Conservation (phyloP, 1,284 basidiomycete species). For the Papiliotrema fonsecae region DNA sequence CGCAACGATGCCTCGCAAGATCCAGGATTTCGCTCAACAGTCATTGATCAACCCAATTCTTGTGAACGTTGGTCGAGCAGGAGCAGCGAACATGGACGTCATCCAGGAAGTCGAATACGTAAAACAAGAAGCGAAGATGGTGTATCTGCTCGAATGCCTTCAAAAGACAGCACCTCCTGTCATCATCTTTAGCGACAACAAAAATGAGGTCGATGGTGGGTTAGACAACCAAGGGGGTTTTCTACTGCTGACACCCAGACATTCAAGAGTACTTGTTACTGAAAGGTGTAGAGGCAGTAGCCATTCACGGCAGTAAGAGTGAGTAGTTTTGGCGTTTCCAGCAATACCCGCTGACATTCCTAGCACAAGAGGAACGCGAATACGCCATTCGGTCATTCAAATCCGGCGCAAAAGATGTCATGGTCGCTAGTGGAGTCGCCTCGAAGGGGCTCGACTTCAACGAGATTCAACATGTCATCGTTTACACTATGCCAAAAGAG, state of each 20-base stretch:
- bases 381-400: constrained; percentile 98
- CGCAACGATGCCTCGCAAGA: constrained; percentile 98
- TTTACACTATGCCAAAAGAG: constrained; percentile 97
- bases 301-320: constrained; percentile 98
- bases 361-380: constrained; percentile 96
- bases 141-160: constrained; percentile 91
- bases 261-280: constrained; percentile 96
- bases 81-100: constrained; percentile 94
- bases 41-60: constrained; percentile 88
- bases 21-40: constrained; percentile 96
- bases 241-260: constrained; percentile 53
- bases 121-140: constrained; percentile 99
- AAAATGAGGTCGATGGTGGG: constrained; percentile 96
- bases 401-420: constrained; percentile 92
- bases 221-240: not conserved
- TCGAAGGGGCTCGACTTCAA: constrained; percentile 98
- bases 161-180: constrained; percentile 98
- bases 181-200: constrained; percentile 97
- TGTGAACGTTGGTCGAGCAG: constrained; percentile 96
- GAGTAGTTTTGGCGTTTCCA: constrained; percentile 30
- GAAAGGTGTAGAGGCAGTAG: constrained; percentile 96
- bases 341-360: not conserved
- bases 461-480: constrained; percentile 65
- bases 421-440: constrained; percentile 97
- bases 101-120: constrained; percentile 98